phyloP scores from a whole-genome alignment of 2,329 filamentous ascomycete genomes.

The Arthrinium puccinioides region DNA sequence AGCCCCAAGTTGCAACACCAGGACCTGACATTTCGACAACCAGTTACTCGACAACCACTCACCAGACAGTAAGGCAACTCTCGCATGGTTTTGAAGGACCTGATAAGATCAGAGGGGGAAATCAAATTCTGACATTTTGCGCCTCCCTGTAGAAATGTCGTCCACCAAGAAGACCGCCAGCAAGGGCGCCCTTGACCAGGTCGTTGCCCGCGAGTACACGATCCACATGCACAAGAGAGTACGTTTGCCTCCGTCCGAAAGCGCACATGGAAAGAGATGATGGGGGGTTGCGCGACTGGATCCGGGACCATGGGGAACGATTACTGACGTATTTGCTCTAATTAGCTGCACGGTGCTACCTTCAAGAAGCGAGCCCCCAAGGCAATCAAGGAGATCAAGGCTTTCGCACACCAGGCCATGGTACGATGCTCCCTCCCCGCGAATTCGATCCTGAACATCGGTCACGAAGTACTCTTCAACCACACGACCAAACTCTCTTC shows the following conservation, averaged over 20 bases:
- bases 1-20: no score
- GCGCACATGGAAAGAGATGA: neutral
- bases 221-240: conserved; percentile 99
- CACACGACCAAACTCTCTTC: neutral
- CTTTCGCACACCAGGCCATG: conserved; percentile 90
- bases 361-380: conserved; percentile 99
- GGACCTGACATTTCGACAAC: conserved; percentile 4
- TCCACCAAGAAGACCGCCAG: conserved; percentile 61
- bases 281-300: neutral
- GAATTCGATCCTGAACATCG: neutral
- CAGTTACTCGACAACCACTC: conserved; percentile 1
- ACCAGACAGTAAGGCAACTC: conserved; percentile 1
- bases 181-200: conserved; percentile 96
- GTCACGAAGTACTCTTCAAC: no score
- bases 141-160: conserved; percentile 47
- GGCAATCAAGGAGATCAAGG: conserved; percentile 99
- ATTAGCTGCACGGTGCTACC: conserved; percentile 85
- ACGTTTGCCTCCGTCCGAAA: conserved; percentile 49
- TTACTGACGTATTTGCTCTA: conserved; percentile 4
- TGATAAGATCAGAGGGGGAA: no score
- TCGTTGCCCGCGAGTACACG: conserved; percentile 99
- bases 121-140: neutral
- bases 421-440: conserved; percentile 50
- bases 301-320: conserved; percentile 8
- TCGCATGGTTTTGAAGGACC: no score